Evolutionary conservation across 2,329 filamentous ascomycete genomes (phyloP), one percentile per base, ranked within the genome.

Genomic region (Conoideocrella luteorostrata): DNA sequence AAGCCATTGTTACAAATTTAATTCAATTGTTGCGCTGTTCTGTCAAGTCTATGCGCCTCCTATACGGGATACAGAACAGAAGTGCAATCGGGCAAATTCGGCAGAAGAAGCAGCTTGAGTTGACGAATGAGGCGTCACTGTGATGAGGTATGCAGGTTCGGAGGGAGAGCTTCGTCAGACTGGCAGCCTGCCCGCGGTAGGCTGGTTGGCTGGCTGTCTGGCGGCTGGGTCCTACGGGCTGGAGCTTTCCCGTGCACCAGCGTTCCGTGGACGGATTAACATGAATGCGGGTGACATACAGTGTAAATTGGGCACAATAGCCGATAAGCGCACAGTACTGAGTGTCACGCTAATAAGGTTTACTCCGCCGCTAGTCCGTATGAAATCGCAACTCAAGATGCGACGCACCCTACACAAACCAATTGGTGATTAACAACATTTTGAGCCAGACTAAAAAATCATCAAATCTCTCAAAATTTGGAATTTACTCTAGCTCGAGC

Each of bases 1-100:
- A 95, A 68, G 89, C 86, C 88, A 94, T 82, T 57, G 32, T 58
- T 39, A 38, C 17, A 41, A 32, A 35, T 32, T 18, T 7, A n/a
- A 10, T 7, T 33, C 12, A 22, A 36, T 10, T 40, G 10, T 23
- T 24, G 21, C 39, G 30, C 21, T 29, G 26, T 17, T 15, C 7
- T 40, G 15, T n/a, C 17, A 18, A 15, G 7, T 22, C 24, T 41
- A 10, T 23, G 21, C 22, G 18, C 10, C 15, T 26, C 20, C 7
- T 23, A 21, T 7, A 7, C 4, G 10, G 7, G 20, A 38, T 39
- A 7, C 22, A 11, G 12, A 32, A 15, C 1, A 13, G 12, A 26
- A 29, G 12, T 33, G 36, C 4, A 24, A 24, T 13, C 4, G 18
- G n/a, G 22, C 3, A 15, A 18, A 18, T 11, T 22, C 20, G 39